phyloP scores from a whole-genome alignment of 441 rosid species.

The Adansonia gregorii region DNA sequence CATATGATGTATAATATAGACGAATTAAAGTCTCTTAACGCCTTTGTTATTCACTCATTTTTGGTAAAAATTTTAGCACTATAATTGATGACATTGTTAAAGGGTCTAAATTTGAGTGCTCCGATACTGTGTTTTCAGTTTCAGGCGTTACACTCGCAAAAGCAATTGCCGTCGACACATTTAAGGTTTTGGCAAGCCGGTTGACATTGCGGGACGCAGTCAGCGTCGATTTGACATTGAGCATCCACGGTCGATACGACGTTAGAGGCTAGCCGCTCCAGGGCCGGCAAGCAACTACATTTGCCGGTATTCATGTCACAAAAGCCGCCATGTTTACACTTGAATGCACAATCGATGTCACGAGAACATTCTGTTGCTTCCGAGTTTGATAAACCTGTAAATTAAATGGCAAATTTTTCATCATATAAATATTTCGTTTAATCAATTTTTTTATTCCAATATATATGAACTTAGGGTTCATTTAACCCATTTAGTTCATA shows the following conservation, averaged over 20 bases:
- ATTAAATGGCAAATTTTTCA: background rate
- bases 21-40: no score
- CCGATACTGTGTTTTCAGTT: background rate
- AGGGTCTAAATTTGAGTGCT: background rate
- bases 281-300: background rate
- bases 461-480: no score
- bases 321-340: background rate
- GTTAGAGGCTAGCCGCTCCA: background rate
- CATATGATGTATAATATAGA: no score
- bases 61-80: no score
- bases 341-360: background rate
- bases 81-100: background rate
- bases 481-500: no score
- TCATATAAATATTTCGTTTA: background rate
- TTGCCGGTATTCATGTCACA: background rate
- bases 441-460: background rate
- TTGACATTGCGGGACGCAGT: background rate
- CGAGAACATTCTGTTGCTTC: background rate
- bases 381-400: background rate
- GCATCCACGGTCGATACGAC: background rate
- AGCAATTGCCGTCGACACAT: background rate
- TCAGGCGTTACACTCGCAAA: background rate
- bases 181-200: background rate
- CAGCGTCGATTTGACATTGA: background rate
- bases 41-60: no score